These are phyloP conservation scores for Ustilago sp. DNA, from an alignment of 1,284 basidiomycete genomes.

Conservation along the genomic window DNA sequence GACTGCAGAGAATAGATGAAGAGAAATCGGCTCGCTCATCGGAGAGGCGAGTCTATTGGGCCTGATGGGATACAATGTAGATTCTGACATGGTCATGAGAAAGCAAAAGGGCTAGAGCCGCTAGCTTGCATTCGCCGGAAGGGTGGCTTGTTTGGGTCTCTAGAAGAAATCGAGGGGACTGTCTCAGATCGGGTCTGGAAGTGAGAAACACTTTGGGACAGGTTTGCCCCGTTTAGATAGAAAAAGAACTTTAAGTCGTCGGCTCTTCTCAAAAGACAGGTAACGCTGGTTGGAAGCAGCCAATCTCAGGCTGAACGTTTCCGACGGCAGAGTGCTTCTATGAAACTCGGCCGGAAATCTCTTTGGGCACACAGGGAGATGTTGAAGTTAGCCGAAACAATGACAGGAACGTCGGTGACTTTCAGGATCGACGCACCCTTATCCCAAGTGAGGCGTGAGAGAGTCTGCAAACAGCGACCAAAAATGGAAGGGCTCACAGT, in stretches of 20 bases:
- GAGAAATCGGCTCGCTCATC: too few relatives aligned
- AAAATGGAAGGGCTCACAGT: conserved; percentile 1
- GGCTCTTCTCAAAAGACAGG: too few relatives aligned
- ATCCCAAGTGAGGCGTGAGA: conserved; percentile 3
- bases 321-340: conserved; percentile 2
- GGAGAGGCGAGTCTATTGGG: too few relatives aligned
- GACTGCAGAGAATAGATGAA: too few relatives aligned
- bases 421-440: conserved; percentile 1
- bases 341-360: conserved; percentile 1
- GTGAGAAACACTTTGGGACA: background rate
- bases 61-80: too few relatives aligned
- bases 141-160: conserved; percentile 6
- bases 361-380: background rate
- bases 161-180: conserved; percentile 15
- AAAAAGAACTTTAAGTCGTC: background rate
- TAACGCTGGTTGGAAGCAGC: background rate
- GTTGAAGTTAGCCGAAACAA: conserved; percentile 23
- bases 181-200: conserved; percentile 10
- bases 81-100: background rate
- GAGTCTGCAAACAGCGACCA: background rate
- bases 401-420: conserved; percentile 20
- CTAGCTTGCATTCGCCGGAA: background rate
- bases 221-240: background rate
- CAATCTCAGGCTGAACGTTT: background rate
- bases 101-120: background rate